Conservation (phyloP, 1,139 yeast genomes). For the Magnusiomyces starmeri region DNA sequence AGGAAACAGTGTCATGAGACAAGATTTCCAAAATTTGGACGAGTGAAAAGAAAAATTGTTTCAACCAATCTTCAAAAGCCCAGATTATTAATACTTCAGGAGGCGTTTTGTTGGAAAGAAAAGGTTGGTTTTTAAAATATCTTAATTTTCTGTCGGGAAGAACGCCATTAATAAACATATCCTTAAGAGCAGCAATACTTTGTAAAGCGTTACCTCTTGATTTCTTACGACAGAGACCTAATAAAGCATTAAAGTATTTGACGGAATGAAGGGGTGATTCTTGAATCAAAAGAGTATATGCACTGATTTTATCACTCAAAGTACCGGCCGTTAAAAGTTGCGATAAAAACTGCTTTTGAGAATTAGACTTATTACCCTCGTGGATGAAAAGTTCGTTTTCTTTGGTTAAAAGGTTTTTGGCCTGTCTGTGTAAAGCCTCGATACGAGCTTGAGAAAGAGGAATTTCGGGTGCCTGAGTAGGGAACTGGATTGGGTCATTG, state of each 20-base stretch:
- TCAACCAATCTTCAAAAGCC: conserved; percentile 86
- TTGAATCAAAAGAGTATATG: conserved; percentile 82
- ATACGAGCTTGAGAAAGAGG: conserved; percentile 45
- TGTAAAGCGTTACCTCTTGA: conserved; percentile 90
- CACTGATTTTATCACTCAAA: conserved; percentile 88
- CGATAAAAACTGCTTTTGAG: conserved; percentile 82
- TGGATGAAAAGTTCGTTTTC: conserved; percentile 70
- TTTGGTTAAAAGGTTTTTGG: conserved; percentile 53
- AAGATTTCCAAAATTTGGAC: conserved; percentile 62
- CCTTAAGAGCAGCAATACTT: conserved; percentile 83
- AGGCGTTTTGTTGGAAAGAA: conserved; percentile 37
- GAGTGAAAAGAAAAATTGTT: conserved; percentile 62
- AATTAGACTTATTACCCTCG: conserved; percentile 72
- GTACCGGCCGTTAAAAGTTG: conserved; percentile 93
- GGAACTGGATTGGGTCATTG: not conserved
- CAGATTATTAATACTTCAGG: conserved; percentile 54
- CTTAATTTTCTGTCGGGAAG: conserved; percentile 76
- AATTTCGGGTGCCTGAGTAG: conserved; percentile 29
- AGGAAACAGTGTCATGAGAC: conserved; percentile 87
- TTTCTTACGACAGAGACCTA: conserved; percentile 79
- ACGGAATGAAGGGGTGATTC: conserved; percentile 91
- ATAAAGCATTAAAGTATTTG: conserved; percentile 71
- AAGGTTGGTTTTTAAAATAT: conserved; percentile 70
- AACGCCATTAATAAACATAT: conserved; percentile 61
- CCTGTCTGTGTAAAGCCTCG: conserved; percentile 57